Evolutionary conservation across 1,284 basidiomycete species (phyloP), one percentile per base, ranked within the genome.

Genomic region (Salmacisia buchloeana): DNA sequence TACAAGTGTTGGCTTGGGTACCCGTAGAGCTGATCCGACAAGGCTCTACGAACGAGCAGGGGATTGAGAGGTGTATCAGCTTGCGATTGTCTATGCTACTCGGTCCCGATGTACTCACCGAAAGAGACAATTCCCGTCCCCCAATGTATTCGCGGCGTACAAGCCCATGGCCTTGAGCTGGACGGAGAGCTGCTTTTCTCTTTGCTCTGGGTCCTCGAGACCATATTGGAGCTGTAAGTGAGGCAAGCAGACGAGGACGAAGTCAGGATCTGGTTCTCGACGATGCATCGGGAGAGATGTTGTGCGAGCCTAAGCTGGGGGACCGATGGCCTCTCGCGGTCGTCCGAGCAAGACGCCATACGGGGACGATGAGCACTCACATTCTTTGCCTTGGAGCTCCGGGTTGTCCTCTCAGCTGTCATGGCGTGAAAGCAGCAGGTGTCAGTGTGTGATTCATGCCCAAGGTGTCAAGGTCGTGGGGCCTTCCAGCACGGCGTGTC

Each of bases 21-120:
- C 63, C 92, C 92, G 74, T 89, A 87, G 31, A 92, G 83, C 80
- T 94, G 83, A 65, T 83, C 82, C 12, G 78, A 80, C 36, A 82
- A 73, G 0, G 82, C 81, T 18, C 70, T 75, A 59, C 23, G 25
- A 41, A 41, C 7, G 18, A 43, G n/a, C n/a, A n/a, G n/a, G n/a
- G n/a, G n/a, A n/a, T n/a, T n/a, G n/a, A n/a, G n/a, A n/a, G n/a
- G n/a, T n/a, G n/a, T n/a, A n/a, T n/a, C n/a, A n/a, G n/a, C n/a
- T n/a, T n/a, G n/a, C n/a, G n/a, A n/a, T n/a, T 39, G 38, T 39
- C 38, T n/a, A 12, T n/a, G 12, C 52, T 29, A 21, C 36, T 57
- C 27, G 12, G 12, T 27, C 3, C 9, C 57, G 7, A 9, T 31
- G 25, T 23, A 43, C 69, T 61, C 62, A 71, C 63, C 77, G 69